Base-by-base conservation (phyloP, 306 rosid genomes). In the Castanea crenata region DNA sequence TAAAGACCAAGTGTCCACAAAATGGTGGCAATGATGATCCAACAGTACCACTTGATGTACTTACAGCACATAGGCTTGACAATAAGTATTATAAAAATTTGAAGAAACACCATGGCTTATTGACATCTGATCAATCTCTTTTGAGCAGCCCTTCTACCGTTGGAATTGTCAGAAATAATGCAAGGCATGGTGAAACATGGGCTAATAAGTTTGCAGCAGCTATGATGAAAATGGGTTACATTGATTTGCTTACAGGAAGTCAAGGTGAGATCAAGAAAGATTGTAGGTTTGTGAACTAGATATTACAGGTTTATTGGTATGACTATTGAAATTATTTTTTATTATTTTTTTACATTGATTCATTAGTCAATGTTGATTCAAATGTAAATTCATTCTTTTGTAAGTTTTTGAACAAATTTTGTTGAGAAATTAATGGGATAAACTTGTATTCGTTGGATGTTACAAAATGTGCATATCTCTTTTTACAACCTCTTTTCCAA, bases 51-150 rank as follows among this genome's bases (percentile, higher is more conserved):
- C 61, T 49, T 41, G 75, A 71, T 46, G 57, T 71, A 46, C 34
- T 49, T 21, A 71, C 58, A 25, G 41, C 75, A 46, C 23, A 49
- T 19, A 7, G 12, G 75, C 35, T 71, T 0, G 75, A 71, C 6
- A 71, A 71, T 55, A 71, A 71, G 34, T 71, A 71, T 16, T 71
- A 71, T 14, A 49, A 0, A 13, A 31, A 49, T 25, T n/a, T 71
- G 75, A 49, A 71, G 58, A 44, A 71, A 3, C 35, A 25, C 23
- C 32, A 51, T 35, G 75, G 75, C 8, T 18, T 71, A 29, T n/a
- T 71, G 75, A 71, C 75, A 3, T 71, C 75, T 25, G 75, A 71
- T 51, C 75, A n/a, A 71, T 46, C 58, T 15, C 75, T 71, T 51
- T 51, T 49, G 38, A 51, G 34, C 5, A 49, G 61, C 21, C 2